These are phyloP conservation scores for Samsoniella hepiali DNA, from an alignment of 2,329 filamentous ascomycete genomes.

Conservation along the genomic window DNA sequence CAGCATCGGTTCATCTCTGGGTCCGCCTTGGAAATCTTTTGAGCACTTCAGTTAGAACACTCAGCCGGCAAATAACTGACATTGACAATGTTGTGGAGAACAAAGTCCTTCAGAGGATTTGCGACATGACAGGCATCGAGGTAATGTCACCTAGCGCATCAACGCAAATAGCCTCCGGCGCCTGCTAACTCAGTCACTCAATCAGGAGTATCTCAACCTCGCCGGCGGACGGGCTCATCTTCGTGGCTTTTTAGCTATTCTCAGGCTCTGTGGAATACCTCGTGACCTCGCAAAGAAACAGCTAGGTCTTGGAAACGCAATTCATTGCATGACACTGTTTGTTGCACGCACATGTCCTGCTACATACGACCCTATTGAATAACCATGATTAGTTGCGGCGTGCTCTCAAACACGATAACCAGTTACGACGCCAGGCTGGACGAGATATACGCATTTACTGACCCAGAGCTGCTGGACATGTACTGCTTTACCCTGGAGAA, in stretches of 20 bases:
- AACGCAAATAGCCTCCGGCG: fast-evolving
- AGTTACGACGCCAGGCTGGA: neutral
- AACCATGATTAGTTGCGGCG: neutral
- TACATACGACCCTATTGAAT: neutral
- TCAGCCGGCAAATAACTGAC: neutral
- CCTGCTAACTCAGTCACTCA: neutral
- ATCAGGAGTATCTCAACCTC: neutral
- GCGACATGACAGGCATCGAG: neutral
- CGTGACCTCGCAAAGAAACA: neutral
- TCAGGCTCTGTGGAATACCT: neutral
- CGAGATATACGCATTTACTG: neutral
- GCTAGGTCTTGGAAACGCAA: neutral
- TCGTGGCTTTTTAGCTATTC: neutral
- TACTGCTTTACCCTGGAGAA: neutral
- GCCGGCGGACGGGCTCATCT: neutral
- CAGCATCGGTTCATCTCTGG: neutral
- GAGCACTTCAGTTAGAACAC: neutral
- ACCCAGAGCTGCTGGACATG: neutral
- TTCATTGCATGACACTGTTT: neutral
- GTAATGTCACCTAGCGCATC: neutral
- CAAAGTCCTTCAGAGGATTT: neutral
- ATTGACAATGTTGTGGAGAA: neutral
- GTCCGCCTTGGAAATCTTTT: neutral
- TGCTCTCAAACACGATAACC: neutral
- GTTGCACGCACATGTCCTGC: neutral